phyloP scores from a whole-genome alignment of 1,284 basidiomycete species.

The Vanrija humicola region DNA sequence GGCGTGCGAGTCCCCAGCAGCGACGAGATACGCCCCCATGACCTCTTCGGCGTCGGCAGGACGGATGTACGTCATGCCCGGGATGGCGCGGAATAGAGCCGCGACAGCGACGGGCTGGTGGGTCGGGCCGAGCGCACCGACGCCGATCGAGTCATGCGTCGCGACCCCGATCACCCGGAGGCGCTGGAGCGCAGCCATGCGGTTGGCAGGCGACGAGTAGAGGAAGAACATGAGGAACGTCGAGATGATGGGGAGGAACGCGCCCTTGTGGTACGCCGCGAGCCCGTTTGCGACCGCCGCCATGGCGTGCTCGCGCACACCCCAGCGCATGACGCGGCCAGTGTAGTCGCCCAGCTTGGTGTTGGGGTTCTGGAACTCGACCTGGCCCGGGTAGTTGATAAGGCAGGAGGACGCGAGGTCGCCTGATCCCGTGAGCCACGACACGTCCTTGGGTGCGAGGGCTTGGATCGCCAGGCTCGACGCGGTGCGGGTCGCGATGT shows the following conservation, averaged over 20 bases:
- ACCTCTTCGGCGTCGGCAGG: slow-evolving; percentile 31
- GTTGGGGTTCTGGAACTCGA: slow-evolving; percentile 25
- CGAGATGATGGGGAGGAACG: slow-evolving; percentile 59
- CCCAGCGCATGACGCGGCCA: slow-evolving; percentile 27
- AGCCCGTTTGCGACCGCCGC: slow-evolving; percentile 19
- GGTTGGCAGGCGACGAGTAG: slow-evolving; percentile 28
- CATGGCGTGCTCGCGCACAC: slow-evolving; percentile 29
- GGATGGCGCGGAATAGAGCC: slow-evolving; percentile 23
- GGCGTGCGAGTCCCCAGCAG: slow-evolving; percentile 9
- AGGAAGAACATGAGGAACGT: slow-evolving; percentile 37
- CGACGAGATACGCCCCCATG: slow-evolving; percentile 22
- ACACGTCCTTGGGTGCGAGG: slow-evolving; percentile 17
- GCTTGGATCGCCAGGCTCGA: slow-evolving; percentile 23
- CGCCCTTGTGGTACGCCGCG: slow-evolving; percentile 22
- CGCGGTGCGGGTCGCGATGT: slow-evolving; percentile 24
- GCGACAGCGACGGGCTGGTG: slow-evolving; percentile 28
- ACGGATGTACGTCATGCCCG: slow-evolving; percentile 21
- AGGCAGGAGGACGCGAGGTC: slow-evolving; percentile 27
- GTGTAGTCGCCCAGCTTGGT: slow-evolving; percentile 23
- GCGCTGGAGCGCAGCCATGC: slow-evolving; percentile 26
- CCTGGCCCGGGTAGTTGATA: slow-evolving; percentile 20
- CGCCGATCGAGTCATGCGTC: slow-evolving; percentile 67
- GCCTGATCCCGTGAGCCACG: slow-evolving; percentile 23
- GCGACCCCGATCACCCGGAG: slow-evolving; percentile 26
- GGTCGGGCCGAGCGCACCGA: slow-evolving; percentile 81